Percentiles rank a stretch among this genome's conserved stretches.
Evolutionary conservation across 768 basidiomycete species (phyloP).

Genomic region (Lyophyllum atratum): DNA sequence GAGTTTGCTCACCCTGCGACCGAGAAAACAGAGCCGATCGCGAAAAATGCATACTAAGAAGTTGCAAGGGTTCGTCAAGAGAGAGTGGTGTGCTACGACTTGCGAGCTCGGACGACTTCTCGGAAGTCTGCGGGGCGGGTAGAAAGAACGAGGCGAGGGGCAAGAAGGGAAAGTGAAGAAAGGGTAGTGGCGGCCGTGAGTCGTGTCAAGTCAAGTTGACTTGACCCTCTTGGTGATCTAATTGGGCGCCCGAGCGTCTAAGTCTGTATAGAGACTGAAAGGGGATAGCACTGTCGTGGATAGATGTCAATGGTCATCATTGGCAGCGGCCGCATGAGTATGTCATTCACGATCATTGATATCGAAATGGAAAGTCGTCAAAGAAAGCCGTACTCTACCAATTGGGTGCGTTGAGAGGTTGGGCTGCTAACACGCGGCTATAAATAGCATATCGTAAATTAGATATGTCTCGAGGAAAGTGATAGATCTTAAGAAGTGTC

Average conservation of each 20-base stretch:
- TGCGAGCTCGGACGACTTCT: slow-evolving; percentile 4
- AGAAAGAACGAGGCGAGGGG: slow-evolving; percentile 1
- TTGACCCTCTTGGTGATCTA: not conserved
- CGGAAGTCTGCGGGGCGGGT: slow-evolving; percentile 6
- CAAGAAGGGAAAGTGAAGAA: not conserved
- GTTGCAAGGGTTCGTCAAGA: not conserved
- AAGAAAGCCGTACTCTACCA: not conserved
- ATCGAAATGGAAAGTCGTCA: not conserved
- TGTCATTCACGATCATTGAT: not conserved
- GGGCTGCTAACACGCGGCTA: not conserved
- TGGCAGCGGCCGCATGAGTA: not conserved
- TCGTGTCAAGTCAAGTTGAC: not conserved
- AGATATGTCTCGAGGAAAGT: not conserved
- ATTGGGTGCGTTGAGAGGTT: not conserved
- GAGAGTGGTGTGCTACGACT: slow-evolving; percentile 2
- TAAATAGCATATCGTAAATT: not conserved
- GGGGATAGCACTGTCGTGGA: not conserved
- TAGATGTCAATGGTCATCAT: not conserved
- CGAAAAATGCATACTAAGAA: slow-evolving; percentile 2
- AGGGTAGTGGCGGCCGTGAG: not conserved
- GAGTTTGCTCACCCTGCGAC: slow-evolving; percentile 5
- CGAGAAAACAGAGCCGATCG: not conserved
- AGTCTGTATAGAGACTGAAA: not conserved
- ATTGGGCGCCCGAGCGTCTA: not conserved
- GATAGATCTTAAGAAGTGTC: not conserved